Evolutionary conservation across 2,329 filamentous ascomycete species (phyloP), one percentile per base, ranked within the genome.

Genomic region (Neofusicoccum ribis): DNA sequence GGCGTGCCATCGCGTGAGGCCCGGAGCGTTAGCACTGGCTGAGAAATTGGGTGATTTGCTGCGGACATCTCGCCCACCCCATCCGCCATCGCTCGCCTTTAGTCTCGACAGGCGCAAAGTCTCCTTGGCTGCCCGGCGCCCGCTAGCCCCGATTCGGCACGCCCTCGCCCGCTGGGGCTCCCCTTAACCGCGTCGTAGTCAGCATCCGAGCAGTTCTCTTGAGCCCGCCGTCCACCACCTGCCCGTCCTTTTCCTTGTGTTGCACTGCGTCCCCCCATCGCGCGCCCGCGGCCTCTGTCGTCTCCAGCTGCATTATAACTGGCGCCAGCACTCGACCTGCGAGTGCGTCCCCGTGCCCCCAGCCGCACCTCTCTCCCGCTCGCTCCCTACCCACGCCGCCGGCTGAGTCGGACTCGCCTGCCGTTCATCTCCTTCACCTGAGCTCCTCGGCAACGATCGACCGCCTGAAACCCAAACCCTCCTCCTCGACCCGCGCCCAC

Each of bases 371-470:
- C 62, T 47, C 51, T 47, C 17, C 44, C 36, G 46, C 46, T 51
- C 59, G 59, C 59, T 62, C 47, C 46, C 59, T 62, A 51, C 58
- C 58, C 14, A 23, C 47, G 43, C 41, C 56, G 41, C 34, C 61
- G 61, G 61, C 61, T 47, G 61, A 51, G 39, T 64, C 62, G 62
- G 62, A 58, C 51, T 64, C 62, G 62, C 50, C 62, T 56, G 50
- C 62, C 50, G 50, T 51, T 64, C 62, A 58, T 64, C 62, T 64
- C 62, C 62, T 64, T 64, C 41, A 47, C 39, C 51, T 58, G 41
- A 54, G 50, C 62, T 56, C 43, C 62, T 49, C 62, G 62, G 62
- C 51, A 64, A 64, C 49, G 62, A 64, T 64, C 62, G 62, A 56
- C 62, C 62, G 50, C 51, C 34, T 36, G 37, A 36, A 64, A 64